These are phyloP conservation scores for Fomitopsis serialis DNA, from an alignment of 768 basidiomycete species.

Conservation along the genomic window DNA sequence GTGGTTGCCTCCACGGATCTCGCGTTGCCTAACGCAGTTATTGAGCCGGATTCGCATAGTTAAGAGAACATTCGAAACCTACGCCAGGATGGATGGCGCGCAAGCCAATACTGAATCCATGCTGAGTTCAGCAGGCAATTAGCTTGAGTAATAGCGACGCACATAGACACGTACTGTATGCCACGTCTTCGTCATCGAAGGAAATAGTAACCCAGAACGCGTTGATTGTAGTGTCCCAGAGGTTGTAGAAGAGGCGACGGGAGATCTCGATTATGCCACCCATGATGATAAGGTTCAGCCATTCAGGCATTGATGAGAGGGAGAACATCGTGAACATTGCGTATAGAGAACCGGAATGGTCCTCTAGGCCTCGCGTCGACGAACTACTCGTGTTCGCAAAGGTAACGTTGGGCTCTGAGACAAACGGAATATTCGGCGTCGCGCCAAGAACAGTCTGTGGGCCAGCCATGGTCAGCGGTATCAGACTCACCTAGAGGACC, in stretches of 20 bases:
- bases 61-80: constrained; percentile 23
- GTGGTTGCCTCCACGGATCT: constrained; percentile 29
- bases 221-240: constrained; percentile 40
- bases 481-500: too few species aligned
- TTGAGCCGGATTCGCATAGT: background rate
- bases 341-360: too few species aligned
- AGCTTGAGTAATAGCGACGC: background rate
- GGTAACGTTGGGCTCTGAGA: too few species aligned
- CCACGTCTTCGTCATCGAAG: constrained; percentile 54
- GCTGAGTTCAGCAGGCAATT: constrained; percentile 28
- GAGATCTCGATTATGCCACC: constrained; percentile 57
- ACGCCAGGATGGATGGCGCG: constrained; percentile 57
- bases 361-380: too few species aligned
- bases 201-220: constrained; percentile 59
- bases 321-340: too few species aligned
- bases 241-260: constrained; percentile 39
- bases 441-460: too few species aligned
- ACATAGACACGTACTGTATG: constrained; percentile 39
- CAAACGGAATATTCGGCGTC: too few species aligned
- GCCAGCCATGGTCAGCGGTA: too few species aligned
- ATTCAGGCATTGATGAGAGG: constrained; percentile 16
- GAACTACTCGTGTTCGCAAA: too few species aligned
- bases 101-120: constrained; percentile 71
- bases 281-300: constrained; percentile 57
- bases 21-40: background rate